Evolutionary conservation across 371 early-diverging fungal species (phyloP).

Genomic region (Mucor velutinosus): DNA sequence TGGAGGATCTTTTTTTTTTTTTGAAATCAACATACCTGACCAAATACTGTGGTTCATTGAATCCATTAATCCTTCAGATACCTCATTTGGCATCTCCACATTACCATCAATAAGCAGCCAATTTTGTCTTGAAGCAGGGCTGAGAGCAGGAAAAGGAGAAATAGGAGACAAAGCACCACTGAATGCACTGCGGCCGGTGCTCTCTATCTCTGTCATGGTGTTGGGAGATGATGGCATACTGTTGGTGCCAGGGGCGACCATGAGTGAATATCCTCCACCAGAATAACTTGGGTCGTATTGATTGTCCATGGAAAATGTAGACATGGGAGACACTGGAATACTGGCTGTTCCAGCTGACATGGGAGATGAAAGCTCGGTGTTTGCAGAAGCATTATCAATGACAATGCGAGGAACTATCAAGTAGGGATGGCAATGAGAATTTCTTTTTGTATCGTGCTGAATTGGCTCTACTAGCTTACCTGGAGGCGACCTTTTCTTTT

Average conservation of each 20-base stretch:
- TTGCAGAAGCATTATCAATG: slow-evolving; percentile 29
- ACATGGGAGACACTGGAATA: slow-evolving; percentile 37
- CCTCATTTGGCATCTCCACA: slow-evolving; percentile 36
- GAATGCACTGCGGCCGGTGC: slow-evolving; percentile 10
- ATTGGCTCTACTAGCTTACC: slow-evolving; percentile 9
- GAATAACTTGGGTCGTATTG: slow-evolving; percentile 11
- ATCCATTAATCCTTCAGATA: slow-evolving; percentile 38
- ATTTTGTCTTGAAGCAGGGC: slow-evolving; percentile 26
- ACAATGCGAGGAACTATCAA: slow-evolving; percentile 40
- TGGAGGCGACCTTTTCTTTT: slow-evolving; percentile 13
- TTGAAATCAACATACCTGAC: slow-evolving; percentile 26
- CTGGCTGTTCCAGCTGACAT: slow-evolving; percentile 8
- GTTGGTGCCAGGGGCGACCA: slow-evolving; percentile 24
- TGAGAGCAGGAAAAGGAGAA: slow-evolving; percentile 13
- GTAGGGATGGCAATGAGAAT: no score
- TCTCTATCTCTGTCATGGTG: slow-evolving; percentile 19
- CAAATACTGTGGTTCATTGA: slow-evolving; percentile 35
- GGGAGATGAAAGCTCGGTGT: slow-evolving; percentile 14
- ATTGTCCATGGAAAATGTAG: slow-evolving; percentile 29
- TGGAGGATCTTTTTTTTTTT: no score
- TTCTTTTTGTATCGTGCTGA: no score
- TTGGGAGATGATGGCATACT: slow-evolving; percentile 28
- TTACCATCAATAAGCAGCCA: slow-evolving; percentile 42
- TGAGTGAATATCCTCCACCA: slow-evolving; percentile 20
- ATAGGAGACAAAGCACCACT: slow-evolving; percentile 16